Base-by-base conservation (phyloP, 768 basidiomycete genomes). In the Psilocybe subaeruginosa region DNA sequence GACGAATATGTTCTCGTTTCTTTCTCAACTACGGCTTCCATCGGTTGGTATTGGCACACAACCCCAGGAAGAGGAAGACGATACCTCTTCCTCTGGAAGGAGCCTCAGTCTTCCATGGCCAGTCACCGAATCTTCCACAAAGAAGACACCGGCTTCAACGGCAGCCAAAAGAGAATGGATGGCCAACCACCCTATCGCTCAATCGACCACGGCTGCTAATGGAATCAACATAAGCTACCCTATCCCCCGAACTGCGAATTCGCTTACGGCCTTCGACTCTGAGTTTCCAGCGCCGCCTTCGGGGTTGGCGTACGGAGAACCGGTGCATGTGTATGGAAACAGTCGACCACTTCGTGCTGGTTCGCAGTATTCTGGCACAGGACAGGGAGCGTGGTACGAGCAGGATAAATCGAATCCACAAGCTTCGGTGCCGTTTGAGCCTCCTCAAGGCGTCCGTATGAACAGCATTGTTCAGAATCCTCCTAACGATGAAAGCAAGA, bases 151-250 rank as follows among this genome's bases (percentile, higher is more conserved):
- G 16, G 54, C 57, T 8, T 63, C 52, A 9, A 49, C 45, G 14
- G 29, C 55, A 17, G 33, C 55, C 14, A 67, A 64, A 66, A 66
- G 56, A 58, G 68, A 64, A 19, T 63, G 53, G 53, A 37, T 51
- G 2, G 61, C 64, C 33, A 54, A 49, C 33, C 45, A 39, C 43
- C 4, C 43, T n/a, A 46, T 35, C 41, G 31, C 27, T 33, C 17
- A 46, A 35, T 30, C 56, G 17, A 54, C 47, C 39, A 30, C 55
- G 55, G 31, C 33, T 6, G 58, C 63, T 23, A 59, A 67, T 53
- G 66, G 69, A 4, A 64, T 66, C n/a, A 64, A 63, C 47, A 78
- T 75, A 56, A 78, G 77, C 58, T 56, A 72, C 37, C 76, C 77
- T 37, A 76, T 78, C 50, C 74, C 73, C 2, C 69, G 73, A 11